Base-by-base conservation (phyloP, 805 yeast genomes). In the Candida cerambycidarum region DNA sequence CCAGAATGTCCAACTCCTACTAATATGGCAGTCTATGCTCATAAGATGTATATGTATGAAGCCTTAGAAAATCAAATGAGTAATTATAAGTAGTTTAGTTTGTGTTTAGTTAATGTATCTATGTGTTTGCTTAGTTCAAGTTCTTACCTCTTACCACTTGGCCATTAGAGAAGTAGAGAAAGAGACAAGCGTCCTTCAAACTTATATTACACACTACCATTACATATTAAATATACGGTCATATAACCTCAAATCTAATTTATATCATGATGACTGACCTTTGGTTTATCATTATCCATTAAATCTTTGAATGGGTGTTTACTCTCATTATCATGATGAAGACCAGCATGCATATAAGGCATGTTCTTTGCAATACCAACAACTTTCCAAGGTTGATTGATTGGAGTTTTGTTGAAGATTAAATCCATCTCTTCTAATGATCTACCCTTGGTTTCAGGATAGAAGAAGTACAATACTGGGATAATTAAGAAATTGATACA, bases 371-470 rank as follows among this genome's bases (percentile, higher is more conserved):
- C 65, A 39, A 61, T 56, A 17, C 54, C 46, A 27, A 62, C 68
- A 23, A 52, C 60, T 40, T 59, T 50, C 68, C 68, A 62, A 4
- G 68, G 68, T 24, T 55, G 45, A 21, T 34, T 45, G n/a, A 54
- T 52, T 7, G 63, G 62, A 5, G 59, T 47, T 32, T 58, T 53
- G 31, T 44, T 47, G 45, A 62, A 62, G 27, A 66, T 65, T 38
- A 60, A 47, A 48, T 84, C 90, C 65, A 85, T 78, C 57, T 83
- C 89, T 63, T 84, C 90, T 62, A 85, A 73, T 29, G 85, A 73
- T 60, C 88, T 76, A 38, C 89, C 88, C 24, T 85, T 80, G 33
- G 89, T 83, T 67, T 85, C 92, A 32, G 90, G 92, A 61, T 82
- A 85, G 62, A 74, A 78, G 66, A 82, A 75, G 55, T 65, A 72